Evolutionary conservation across 768 basidiomycete species (phyloP), one percentile per base, ranked within the genome.

Genomic region (Termitomyces sp.): DNA sequence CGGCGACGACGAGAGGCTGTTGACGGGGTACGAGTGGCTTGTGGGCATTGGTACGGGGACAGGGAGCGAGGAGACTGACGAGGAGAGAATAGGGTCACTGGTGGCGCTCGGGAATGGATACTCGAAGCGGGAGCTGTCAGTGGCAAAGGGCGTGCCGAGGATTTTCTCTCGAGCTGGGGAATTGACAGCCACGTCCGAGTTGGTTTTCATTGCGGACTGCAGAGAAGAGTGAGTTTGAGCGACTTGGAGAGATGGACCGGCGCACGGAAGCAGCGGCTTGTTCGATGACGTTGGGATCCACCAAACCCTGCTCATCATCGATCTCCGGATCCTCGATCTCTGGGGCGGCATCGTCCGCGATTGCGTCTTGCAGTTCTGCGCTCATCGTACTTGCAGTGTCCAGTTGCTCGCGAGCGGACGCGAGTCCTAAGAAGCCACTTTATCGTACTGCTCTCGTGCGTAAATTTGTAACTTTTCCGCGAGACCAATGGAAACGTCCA

Each of bases 101-200:
- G 52, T 28, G 26, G 18, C 26, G 18, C 52, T 60, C 3, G 63
- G 65, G 59, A 73, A 72, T 8, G 73, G 72, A 58, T 72, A 72
- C 46, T 73, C 69, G 61, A 69, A 73, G 16, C 63, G 69, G 13
- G 68, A 47, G 33, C 40, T 42, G 40, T 66, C 64, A 1, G 67
- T 68, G 28, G 69, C 66, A 50, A 73, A 74, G 20, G 73, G 73
- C 1, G 73, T 73, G 24, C 72, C 72, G 22, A 74, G 44, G 45
- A 73, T 71, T 13, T 67, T 71, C 6, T 67, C 56, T 42, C 7
- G 18, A 0, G 68, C 65, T 9, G 70, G 69, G 1, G 71, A 70
- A 57, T 70, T 69, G 9, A 69, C 42, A 42, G 58, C 26, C 4
- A 54, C n/a, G 42, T 61, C 52, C n/a, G 60, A 38, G 6, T 18